Evolutionary conservation across 2,329 filamentous ascomycete species (phyloP).

Genomic region (Teratosphaeria pseudoeucalypti): DNA sequence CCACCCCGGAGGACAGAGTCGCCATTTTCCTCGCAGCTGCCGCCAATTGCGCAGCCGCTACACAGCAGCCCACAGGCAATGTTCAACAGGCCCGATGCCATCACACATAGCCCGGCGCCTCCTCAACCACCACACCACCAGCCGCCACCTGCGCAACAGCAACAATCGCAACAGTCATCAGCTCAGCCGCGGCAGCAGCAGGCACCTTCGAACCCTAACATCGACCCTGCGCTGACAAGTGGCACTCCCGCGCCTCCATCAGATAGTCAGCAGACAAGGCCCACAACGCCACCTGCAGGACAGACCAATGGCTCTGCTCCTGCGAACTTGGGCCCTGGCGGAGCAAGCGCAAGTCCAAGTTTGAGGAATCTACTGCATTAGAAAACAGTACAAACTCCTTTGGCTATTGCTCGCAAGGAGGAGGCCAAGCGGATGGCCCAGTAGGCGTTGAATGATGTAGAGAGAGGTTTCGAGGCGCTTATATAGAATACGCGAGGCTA

Average conservation of each 20-base stretch:
- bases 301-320: conserved; percentile 11
- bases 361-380: conserved; percentile 38
- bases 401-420: background rate
- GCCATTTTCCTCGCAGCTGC: conserved; percentile 13
- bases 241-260: conserved; percentile 2
- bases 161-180: conserved; percentile 4
- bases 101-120: conserved; percentile 2
- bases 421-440: background rate
- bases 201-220: conserved; percentile 1
- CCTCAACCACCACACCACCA: conserved; percentile 11
- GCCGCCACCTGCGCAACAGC: conserved; percentile 9
- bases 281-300: conserved; percentile 17
- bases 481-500: background rate
- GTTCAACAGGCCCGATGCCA: conserved; percentile 1
- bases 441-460: background rate
- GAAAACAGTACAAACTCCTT: background rate
- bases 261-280: conserved; percentile 2
- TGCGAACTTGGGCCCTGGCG: conserved; percentile 10
- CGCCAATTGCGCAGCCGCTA: conserved; percentile 22
- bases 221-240: conserved; percentile 3
- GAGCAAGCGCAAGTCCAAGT: conserved; percentile 38
- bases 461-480: background rate
- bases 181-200: conserved; percentile 6
- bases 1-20: conserved; percentile 11
- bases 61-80: conserved; percentile 5